These are phyloP conservation scores for Phytophthora pseudosyringae DNA, from an alignment of 352 stramenopile genomes.

Conservation along the genomic window DNA sequence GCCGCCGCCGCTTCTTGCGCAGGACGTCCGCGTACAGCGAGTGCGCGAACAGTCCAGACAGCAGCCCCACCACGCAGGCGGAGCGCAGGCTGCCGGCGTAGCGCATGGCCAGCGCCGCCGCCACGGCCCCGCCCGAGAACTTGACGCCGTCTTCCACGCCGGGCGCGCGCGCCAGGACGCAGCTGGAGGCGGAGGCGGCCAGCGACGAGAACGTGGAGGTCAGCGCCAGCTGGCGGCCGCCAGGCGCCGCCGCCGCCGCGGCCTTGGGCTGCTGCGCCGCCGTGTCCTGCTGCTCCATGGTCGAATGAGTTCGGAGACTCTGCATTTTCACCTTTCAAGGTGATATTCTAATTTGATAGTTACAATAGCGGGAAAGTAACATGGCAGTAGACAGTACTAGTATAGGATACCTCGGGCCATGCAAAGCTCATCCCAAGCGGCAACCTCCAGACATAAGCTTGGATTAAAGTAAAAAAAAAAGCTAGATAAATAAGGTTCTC, in stretches of 20 bases:
- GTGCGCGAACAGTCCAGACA: constrained; percentile 73
- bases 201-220: constrained; percentile 29
- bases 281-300: constrained; percentile 26
- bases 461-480: no score
- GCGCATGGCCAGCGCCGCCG: constrained; percentile 62
- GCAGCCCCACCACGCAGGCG: constrained; percentile 59
- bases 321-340: background rate
- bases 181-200: constrained; percentile 16
- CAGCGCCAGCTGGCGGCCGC: constrained; percentile 26
- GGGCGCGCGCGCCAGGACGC: constrained; percentile 32
- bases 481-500: no score
- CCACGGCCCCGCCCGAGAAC: constrained; percentile 61
- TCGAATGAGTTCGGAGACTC: background rate
- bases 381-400: no score
- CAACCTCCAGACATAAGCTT: no score
- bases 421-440: no score
- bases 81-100: constrained; percentile 69
- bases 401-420: no score
- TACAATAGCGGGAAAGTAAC: background rate
- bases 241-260: background rate
- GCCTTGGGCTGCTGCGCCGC: constrained; percentile 15
- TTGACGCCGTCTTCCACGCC: constrained; percentile 65
- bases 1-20: constrained; percentile 40
- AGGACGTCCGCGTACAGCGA: constrained; percentile 79
- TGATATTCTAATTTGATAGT: background rate